Evolutionary conservation across 352 stramenopile species (phyloP).

Genomic region (Aphanomyces stellatus): DNA sequence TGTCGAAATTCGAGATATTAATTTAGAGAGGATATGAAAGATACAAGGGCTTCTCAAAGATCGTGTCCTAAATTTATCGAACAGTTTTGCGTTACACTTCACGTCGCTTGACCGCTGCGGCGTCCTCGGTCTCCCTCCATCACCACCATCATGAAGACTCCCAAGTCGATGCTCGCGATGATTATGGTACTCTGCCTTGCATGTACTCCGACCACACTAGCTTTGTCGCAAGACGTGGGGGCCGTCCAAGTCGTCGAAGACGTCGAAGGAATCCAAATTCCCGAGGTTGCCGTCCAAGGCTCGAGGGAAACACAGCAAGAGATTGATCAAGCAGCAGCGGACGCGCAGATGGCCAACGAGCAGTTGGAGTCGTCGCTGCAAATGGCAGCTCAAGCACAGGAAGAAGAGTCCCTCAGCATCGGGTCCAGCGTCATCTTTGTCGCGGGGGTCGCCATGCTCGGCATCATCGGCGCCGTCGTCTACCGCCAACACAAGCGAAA

Average conservation of each 20-base stretch:
- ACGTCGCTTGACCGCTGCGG: too few species aligned
- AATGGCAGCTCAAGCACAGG: background rate
- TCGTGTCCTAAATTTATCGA: background rate
- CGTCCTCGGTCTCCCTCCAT: background rate
- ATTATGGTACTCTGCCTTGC: too few species aligned
- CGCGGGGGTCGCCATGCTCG: constrained; percentile 7
- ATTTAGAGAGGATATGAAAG: constrained; percentile 7
- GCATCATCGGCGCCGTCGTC: constrained; percentile 17
- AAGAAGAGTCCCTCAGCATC: background rate
- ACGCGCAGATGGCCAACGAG: too few species aligned
- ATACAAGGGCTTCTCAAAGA: constrained; percentile 11
- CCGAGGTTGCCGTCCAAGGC: background rate
- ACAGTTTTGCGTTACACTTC: background rate
- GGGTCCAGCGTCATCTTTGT: constrained; percentile 13
- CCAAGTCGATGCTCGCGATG: too few species aligned
- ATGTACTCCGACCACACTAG: too few species aligned
- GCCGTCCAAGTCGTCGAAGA: too few species aligned
- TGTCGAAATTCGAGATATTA: too few species aligned
- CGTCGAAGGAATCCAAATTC: too few species aligned
- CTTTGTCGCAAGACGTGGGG: too few species aligned
- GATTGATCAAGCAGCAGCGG: background rate
- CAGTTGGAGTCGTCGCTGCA: too few species aligned
- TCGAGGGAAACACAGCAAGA: background rate
- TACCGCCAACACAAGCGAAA: constrained; percentile 16
- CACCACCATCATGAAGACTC: background rate